phyloP scores from a whole-genome alignment of 108 stramenopile species.

The Chaetoceros tenuissimus region DNA sequence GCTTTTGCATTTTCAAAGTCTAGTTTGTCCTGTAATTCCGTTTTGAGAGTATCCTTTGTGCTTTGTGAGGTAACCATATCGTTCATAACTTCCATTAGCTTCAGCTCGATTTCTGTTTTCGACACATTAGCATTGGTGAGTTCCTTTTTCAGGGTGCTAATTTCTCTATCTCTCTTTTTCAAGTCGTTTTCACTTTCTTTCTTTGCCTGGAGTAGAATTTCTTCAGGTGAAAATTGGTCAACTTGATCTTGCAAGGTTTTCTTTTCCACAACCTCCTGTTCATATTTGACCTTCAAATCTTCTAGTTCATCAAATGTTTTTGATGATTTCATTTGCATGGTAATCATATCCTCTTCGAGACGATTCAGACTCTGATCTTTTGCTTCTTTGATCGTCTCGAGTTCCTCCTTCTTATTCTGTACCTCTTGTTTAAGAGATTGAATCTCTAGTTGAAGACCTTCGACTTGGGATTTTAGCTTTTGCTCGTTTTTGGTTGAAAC shows the following conservation, averaged over 20 bases:
- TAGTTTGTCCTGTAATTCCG: not conserved
- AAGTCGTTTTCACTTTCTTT: not conserved
- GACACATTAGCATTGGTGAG: not conserved
- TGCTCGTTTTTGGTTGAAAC: not conserved
- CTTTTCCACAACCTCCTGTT: not conserved
- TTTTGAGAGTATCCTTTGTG: not conserved
- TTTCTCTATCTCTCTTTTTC: not conserved
- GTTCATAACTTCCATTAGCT: not conserved
- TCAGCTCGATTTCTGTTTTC: not conserved
- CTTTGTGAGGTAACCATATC: not conserved
- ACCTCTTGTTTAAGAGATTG: not conserved
- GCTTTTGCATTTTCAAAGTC: not conserved
- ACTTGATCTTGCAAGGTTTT: not conserved
- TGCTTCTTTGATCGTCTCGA: not conserved
- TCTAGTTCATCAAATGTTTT: not conserved
- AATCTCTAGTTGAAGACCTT: not conserved
- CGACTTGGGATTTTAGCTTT: not conserved
- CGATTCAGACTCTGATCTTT: not conserved
- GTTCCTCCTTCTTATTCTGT: not conserved
- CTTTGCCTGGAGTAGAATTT: not conserved
- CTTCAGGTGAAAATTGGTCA: not conserved
- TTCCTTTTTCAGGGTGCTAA: not conserved
- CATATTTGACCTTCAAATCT: not conserved
- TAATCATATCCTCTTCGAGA: not conserved
- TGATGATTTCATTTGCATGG: not conserved